Percentiles rank a stretch among this genome's conserved stretches.
These are phyloP conservation scores for Colletotrichum eremochloae DNA, from an alignment of 2,329 filamentous ascomycete genomes.

Conservation along the genomic window DNA sequence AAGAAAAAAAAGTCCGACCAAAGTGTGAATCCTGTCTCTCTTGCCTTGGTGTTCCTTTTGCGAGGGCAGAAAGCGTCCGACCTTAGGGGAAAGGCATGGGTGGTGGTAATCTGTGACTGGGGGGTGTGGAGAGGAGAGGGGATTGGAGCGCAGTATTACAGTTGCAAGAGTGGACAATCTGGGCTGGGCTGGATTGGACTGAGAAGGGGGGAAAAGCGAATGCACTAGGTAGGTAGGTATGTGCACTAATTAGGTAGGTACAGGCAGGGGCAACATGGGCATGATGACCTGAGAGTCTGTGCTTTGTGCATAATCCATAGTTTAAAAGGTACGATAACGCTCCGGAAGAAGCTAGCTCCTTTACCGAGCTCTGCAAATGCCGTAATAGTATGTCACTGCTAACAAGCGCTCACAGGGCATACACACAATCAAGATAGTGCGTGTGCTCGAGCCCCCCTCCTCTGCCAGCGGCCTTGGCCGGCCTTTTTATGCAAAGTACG, in stretches of 20 bases:
- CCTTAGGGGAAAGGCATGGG: constrained; percentile 21
- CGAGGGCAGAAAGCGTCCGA: constrained; percentile 27
- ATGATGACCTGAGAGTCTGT: constrained; percentile 10
- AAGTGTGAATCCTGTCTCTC: constrained; percentile 26
- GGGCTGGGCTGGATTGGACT: neutral
- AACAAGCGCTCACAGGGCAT: rapidly evolving
- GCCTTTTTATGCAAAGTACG: constrained; percentile 8
- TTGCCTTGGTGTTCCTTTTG: constrained; percentile 37
- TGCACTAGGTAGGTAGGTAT: constrained; percentile 18
- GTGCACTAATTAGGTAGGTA: neutral
- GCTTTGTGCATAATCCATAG: constrained; percentile 15
- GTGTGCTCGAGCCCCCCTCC: constrained; percentile 2
- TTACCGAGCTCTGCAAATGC: neutral
- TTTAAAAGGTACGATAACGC: neutral
- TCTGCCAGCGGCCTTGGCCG: constrained; percentile 18
- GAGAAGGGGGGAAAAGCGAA: neutral
- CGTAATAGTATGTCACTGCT: constrained; percentile 16
- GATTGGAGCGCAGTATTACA: constrained; percentile 12
- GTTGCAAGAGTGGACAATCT: neutral
- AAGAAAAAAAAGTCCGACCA: constrained; percentile 18
- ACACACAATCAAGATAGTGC: neutral
- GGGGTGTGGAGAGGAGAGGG: neutral
- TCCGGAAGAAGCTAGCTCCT: constrained; percentile 7
- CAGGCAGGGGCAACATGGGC: constrained; percentile 10
- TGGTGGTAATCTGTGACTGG: constrained; percentile 1